These are phyloP conservation scores for Boletus pseudopeckii DNA, from an alignment of 768 basidiomycete genomes.

Conservation along the genomic window DNA sequence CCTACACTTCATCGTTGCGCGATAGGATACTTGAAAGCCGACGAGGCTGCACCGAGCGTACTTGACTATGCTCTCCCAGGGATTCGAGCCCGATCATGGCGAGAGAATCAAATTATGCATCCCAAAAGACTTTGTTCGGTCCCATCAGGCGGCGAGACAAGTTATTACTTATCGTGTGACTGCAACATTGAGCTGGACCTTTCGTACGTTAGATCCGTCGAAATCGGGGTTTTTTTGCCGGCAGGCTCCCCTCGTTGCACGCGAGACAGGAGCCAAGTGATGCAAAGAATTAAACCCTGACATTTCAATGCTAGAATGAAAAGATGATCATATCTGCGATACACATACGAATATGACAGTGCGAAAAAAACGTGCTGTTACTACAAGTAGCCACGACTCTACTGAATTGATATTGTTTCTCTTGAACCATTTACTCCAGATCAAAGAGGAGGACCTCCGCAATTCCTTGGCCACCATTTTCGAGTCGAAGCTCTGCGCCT, in stretches of 20 bases:
- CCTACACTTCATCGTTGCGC: not conserved
- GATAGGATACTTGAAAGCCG: not conserved
- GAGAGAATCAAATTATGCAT: not conserved
- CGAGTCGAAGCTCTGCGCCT: constrained; percentile 36
- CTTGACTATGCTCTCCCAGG: not conserved
- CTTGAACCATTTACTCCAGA: constrained; percentile 44
- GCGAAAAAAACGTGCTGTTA: not conserved
- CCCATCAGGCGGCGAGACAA: not conserved
- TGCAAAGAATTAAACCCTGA: not conserved
- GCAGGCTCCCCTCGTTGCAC: not conserved
- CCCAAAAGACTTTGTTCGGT: not conserved
- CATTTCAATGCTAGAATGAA: constrained; percentile 3
- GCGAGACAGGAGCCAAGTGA: not conserved
- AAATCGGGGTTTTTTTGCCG: not conserved
- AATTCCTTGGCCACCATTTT: constrained; percentile 61
- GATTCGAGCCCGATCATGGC: no score
- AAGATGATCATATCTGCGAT: constrained; percentile 3
- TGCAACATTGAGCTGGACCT: not conserved
- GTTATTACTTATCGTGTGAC: no score
- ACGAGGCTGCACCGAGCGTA: no score
- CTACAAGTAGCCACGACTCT: not conserved
- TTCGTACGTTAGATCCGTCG: not conserved
- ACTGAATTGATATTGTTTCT: not conserved
- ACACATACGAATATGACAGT: not conserved
- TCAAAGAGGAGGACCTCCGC: constrained; percentile 84